Conservation (phyloP, 1,139 yeast species). For the Meyerozyma smithsonii region DNA sequence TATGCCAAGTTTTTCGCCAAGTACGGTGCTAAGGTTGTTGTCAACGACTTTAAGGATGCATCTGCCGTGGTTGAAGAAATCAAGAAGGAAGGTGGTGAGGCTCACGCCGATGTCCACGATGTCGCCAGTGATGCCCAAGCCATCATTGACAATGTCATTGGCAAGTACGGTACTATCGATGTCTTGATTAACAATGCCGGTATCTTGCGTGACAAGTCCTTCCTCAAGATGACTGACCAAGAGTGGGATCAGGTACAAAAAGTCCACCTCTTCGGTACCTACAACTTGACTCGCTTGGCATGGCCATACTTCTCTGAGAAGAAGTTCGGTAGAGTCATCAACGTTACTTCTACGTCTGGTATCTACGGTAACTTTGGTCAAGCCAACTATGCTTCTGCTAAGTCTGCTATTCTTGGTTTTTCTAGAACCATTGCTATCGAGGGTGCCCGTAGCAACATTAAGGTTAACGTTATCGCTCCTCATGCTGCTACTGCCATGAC, state of each 20-base stretch:
- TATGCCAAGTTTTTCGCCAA: conserved; percentile 83
- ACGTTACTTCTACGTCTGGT: conserved; percentile 93
- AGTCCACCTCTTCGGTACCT: conserved; percentile 83
- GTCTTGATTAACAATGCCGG: conserved; percentile 92
- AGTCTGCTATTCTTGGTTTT: conserved; percentile 82
- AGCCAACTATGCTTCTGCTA: conserved; percentile 93
- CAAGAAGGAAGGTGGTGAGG: conserved; percentile 70
- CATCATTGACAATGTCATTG: conserved; percentile 75
- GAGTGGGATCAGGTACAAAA: conserved; percentile 82
- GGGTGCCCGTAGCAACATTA: conserved; percentile 75
- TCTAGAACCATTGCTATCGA: conserved; percentile 85
- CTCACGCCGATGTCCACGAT: conserved; percentile 79
- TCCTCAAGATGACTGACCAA: conserved; percentile 74
- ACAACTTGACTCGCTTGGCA: conserved; percentile 78
- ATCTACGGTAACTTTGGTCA: conserved; percentile 98
- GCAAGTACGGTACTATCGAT: conserved; percentile 79
- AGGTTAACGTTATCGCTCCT: conserved; percentile 85
- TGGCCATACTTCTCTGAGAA: conserved; percentile 87
- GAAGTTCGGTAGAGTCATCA: conserved; percentile 76
- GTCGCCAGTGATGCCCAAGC: conserved; percentile 74
- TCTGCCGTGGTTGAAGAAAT: conserved; percentile 73
- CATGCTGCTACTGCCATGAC: conserved; percentile 99
- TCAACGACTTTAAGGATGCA: conserved; percentile 84
- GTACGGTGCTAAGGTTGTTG: conserved; percentile 94
- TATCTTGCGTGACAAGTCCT: conserved; percentile 85